Evolutionary conservation across 495 filamentous ascomycete genomes (phyloP).

Genomic region (Penicillium chermesinum): DNA sequence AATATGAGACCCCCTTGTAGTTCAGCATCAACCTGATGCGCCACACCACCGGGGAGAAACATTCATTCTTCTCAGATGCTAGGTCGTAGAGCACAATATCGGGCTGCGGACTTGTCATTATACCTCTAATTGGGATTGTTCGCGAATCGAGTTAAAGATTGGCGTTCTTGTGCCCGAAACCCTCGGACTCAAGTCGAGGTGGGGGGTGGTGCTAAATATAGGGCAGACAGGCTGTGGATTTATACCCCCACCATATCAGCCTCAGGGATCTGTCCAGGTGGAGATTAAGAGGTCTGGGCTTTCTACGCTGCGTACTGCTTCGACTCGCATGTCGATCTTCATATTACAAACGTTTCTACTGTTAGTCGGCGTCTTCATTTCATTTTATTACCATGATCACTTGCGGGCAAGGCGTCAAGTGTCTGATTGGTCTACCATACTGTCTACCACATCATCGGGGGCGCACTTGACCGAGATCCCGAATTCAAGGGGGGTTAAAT

Average conservation of each 20-base stretch:
- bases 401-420: background rate
- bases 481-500: background rate
- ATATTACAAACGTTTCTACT: too few relatives aligned
- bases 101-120: slow-evolving; percentile 6
- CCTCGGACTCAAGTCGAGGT: too few relatives aligned
- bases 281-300: too few relatives aligned
- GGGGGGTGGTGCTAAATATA: too few relatives aligned
- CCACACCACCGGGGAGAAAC: slow-evolving; percentile 40
- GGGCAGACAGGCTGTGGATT: too few relatives aligned
- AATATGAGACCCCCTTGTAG: slow-evolving; percentile 37
- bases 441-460: background rate
- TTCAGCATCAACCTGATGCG: slow-evolving; percentile 43
- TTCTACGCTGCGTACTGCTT: too few relatives aligned
- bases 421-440: background rate
- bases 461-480: background rate
- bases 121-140: background rate
- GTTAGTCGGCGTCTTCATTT: background rate
- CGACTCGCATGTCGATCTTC: too few relatives aligned
- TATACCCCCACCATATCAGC: too few relatives aligned
- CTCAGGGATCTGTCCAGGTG: too few relatives aligned
- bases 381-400: background rate
- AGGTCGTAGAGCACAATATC: slow-evolving; percentile 40
- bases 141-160: background rate
- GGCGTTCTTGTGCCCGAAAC: too few relatives aligned
- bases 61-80: slow-evolving; percentile 33